Conservation (phyloP, 2,329 filamentous ascomycete genomes). For the Alternaria triticimaculans region DNA sequence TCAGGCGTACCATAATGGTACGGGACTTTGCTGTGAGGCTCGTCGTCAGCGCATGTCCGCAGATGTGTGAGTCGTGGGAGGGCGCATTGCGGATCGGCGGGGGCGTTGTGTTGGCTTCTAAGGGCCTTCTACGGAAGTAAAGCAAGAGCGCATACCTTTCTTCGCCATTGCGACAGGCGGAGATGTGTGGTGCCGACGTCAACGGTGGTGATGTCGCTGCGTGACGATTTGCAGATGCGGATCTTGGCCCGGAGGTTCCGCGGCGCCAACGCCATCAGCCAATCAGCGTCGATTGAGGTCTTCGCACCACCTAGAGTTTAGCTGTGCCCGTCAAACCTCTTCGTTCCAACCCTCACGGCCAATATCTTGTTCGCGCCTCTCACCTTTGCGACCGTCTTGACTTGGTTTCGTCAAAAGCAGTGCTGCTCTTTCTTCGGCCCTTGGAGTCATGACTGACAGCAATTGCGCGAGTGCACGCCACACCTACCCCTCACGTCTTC, state of each 20-base stretch:
- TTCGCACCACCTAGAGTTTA: neutral
- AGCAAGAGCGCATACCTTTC: constrained; percentile 34
- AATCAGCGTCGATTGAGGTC: constrained; percentile 26
- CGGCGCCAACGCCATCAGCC: constrained; percentile 15
- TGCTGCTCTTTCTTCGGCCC: neutral
- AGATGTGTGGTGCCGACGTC: constrained; percentile 18
- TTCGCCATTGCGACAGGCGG: constrained; percentile 41
- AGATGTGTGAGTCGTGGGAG: neutral
- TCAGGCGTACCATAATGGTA: constrained; percentile 87
- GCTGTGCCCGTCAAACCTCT: neutral
- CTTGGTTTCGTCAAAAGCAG: too few species aligned
- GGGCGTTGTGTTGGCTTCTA: too few species aligned
- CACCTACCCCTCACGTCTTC: neutral
- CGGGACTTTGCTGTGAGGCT: constrained; percentile 79
- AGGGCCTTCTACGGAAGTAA: neutral
- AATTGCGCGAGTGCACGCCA: neutral
- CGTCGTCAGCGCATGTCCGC: constrained; percentile 22
- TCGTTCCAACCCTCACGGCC: neutral
- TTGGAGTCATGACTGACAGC: neutral
- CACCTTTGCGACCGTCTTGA: rapidly evolving
- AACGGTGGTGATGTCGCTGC: constrained; percentile 13
- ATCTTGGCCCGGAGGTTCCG: constrained; percentile 24
- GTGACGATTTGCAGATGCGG: constrained; percentile 30
- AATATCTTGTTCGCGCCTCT: neutral
- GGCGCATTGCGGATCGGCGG: neutral